These are phyloP conservation scores for Boletellus emodensis DNA, from an alignment of 768 basidiomycete species.

Conservation along the genomic window DNA sequence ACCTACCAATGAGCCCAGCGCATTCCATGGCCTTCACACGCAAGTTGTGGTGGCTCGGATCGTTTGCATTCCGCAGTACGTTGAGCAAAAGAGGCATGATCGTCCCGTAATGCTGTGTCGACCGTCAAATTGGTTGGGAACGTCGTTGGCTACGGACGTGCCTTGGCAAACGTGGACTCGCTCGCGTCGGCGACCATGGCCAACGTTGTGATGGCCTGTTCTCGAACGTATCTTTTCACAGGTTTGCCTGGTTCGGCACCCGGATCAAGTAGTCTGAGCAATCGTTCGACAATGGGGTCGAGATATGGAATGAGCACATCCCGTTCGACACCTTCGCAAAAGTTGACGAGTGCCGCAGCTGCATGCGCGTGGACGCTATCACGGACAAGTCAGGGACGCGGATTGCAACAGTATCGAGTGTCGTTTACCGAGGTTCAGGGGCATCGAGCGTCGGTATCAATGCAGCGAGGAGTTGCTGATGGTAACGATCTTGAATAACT, in stretches of 20 bases:
- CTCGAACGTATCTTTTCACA: slow-evolving; percentile 66
- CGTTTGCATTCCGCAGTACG: slow-evolving; percentile 69
- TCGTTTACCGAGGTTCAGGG: slow-evolving; percentile 60
- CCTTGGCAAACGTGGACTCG: slow-evolving; percentile 73
- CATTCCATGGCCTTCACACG: slow-evolving; percentile 89
- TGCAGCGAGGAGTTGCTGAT: slow-evolving; percentile 63
- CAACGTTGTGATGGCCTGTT: slow-evolving; percentile 82
- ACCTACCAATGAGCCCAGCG: slow-evolving; percentile 76
- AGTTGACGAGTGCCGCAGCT: slow-evolving; percentile 84
- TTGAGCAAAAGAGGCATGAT: slow-evolving; percentile 81
- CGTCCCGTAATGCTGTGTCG: slow-evolving; percentile 58
- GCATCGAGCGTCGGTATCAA: slow-evolving; percentile 73
- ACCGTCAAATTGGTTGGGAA: not conserved
- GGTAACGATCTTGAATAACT: slow-evolving; percentile 68
- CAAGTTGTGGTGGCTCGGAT: slow-evolving; percentile 61
- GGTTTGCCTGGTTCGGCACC: slow-evolving; percentile 38
- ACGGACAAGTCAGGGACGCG: slow-evolving; percentile 1
- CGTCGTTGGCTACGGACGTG: slow-evolving; percentile 17
- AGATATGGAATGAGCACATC: slow-evolving; percentile 73
- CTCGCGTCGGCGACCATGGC: slow-evolving; percentile 90
- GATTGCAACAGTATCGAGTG: not conserved
- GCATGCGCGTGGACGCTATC: slow-evolving; percentile 81
- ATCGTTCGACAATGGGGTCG: slow-evolving; percentile 70
- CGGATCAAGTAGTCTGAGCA: slow-evolving; percentile 57
- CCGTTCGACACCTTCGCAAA: slow-evolving; percentile 81